Conservation (phyloP, 2,329 filamentous ascomycete genomes). For the Cadophora sp. region DNA sequence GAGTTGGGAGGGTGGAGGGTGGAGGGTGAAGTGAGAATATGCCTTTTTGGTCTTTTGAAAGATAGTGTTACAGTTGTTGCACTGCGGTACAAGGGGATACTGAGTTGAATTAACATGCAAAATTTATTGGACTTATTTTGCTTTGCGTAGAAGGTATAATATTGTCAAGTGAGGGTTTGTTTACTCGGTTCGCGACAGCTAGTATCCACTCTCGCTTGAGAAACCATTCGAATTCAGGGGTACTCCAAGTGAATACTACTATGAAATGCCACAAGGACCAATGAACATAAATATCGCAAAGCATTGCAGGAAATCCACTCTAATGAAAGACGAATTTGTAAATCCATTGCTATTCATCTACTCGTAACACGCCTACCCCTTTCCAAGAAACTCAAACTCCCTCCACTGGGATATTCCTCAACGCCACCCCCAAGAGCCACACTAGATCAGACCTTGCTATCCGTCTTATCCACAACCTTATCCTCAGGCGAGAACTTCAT, state of each 20-base stretch:
- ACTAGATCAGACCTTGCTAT: slow-evolving; percentile 47
- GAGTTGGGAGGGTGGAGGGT: background rate
- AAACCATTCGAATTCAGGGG: no score
- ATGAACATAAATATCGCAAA: background rate
- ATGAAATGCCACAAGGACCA: no score
- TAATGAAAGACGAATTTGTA: background rate
- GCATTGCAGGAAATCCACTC: background rate
- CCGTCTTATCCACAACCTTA: slow-evolving; percentile 53
- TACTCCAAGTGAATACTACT: no score
- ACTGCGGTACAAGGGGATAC: background rate
- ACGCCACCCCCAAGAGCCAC: background rate
- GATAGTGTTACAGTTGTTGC: background rate
- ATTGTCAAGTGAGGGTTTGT: no score
- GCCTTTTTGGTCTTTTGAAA: background rate
- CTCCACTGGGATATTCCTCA: slow-evolving; percentile 11
- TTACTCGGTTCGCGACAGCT: no score
- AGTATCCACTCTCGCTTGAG: no score
- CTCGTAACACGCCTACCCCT: background rate
- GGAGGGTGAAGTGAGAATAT: background rate
- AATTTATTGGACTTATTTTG: no score
- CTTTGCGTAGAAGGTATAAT: no score
- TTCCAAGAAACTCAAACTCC: background rate
- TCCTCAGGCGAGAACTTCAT: slow-evolving; percentile 80
- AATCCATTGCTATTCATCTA: slow-evolving; percentile 6
- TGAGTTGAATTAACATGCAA: background rate